phyloP scores from a whole-genome alignment of 163 green algal genomes.

The Chlamydomonas reinhardtii region DNA sequence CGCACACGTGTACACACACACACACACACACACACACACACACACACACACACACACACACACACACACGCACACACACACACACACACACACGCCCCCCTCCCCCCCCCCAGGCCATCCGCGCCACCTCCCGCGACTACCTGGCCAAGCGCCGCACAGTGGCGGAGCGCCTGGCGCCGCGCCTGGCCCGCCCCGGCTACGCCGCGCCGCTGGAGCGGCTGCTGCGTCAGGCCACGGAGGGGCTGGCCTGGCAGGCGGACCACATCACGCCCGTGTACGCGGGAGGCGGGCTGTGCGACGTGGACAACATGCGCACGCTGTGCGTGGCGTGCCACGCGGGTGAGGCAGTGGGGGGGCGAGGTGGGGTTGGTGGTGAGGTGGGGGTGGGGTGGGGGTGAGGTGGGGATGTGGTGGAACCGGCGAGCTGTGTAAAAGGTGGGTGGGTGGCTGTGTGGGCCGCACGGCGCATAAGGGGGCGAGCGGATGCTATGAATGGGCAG shows the following conservation, averaged over 20 bases:
- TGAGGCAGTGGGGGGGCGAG: neutral
- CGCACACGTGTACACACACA: too few relatives aligned
- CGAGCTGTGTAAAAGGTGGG: too few relatives aligned
- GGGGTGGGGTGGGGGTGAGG: too few relatives aligned
- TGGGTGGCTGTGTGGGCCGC: too few relatives aligned
- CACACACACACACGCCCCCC: neutral
- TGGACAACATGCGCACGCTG: constrained; percentile 96
- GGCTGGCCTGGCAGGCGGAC: constrained; percentile 80
- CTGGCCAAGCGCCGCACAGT: constrained; percentile 44
- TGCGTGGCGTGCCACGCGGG: constrained; percentile 91
- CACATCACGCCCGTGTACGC: constrained; percentile 92
- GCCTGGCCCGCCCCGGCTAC: constrained; percentile 54
- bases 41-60: neutral
- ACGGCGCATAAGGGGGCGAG: too few relatives aligned
- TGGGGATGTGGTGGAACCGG: too few relatives aligned
- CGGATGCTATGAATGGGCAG: too few relatives aligned
- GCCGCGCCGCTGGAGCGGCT: constrained; percentile 67
- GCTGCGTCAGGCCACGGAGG: constrained; percentile 62
- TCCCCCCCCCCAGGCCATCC: constrained; percentile 13
- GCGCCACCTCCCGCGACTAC: constrained; percentile 37
- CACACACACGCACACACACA: neutral
- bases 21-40: too few relatives aligned
- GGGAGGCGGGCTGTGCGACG: constrained; percentile 90
- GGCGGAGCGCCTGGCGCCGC: constrained; percentile 41
- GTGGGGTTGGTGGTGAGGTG: too few relatives aligned